Base-by-base conservation (phyloP, 1,139 yeast genomes). In the Blastobotrys aristatus region DNA sequence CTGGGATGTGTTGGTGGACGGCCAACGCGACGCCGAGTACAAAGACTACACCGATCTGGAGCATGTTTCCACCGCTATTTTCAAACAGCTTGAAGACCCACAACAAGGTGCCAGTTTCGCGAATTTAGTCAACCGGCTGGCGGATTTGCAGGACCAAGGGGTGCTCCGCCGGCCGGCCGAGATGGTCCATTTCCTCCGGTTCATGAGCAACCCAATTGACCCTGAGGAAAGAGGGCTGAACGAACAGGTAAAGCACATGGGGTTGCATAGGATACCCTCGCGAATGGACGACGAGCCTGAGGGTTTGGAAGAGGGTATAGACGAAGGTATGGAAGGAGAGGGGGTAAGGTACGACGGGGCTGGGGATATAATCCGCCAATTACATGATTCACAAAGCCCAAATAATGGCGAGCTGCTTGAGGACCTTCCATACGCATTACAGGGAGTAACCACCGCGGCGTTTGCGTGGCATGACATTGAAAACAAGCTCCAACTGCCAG, bases 391-490 rank as follows among this genome's bases (percentile, higher is more conserved):
- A 11, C 59, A 57, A 40, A 51, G 52, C n/a, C 67, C 68, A 2
- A 39, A 72, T 2, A 89, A 84, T 52, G 66, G 66, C 7, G 74
- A 70, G 3, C 72, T 88, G 2, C 58, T 85, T 44, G 70, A 72
- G 13, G 82, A 77, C 53, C 66, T 87, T 4, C 77, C 84, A 2
- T 89, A 77, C 61, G 77, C 87, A 0, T 66, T 90, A 29, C 73
- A 83, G 21, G 97, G 96, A 0, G 74, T 86, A 6, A 84, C 85
- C 40, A 81, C 95, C 1, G 75, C 74, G 36, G 57, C 79, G 37
- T 76, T 88, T 44, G 73, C 77, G 1, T 76, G 84, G 64, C 64
- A 64, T 5, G 56, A 61, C 13, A 16, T 21, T 7, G 66, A 69
- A 6, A 57, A 27, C 17, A 39, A 40, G 17, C 46, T 54, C 30